Percentiles rank a stretch among this genome's conserved stretches.
Evolutionary conservation across 805 yeast species (phyloP).

Genomic region (Naumovozyma baii): DNA sequence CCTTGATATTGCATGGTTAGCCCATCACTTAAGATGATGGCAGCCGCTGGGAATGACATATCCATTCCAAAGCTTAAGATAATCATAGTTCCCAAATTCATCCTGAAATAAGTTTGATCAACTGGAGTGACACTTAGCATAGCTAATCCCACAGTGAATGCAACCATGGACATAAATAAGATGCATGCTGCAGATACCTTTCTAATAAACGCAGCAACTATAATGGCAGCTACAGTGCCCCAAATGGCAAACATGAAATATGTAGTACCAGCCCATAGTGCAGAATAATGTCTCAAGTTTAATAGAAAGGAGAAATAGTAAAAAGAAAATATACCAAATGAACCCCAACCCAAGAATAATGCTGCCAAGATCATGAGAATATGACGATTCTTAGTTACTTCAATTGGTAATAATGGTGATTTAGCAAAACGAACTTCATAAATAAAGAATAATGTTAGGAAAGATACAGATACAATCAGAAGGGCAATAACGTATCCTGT

Average conservation of each 20-base stretch:
- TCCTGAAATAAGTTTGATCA: conserved; percentile 48
- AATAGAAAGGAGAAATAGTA: conserved; percentile 47
- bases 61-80: conserved; percentile 69
- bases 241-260: conserved; percentile 38
- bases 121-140: conserved; percentile 49
- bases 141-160: conserved; percentile 45
- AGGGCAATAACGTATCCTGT: conserved; percentile 47
- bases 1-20: conserved; percentile 63
- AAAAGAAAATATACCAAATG: conserved; percentile 67
- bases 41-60: conserved; percentile 65
- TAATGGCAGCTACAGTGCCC: conserved; percentile 49
- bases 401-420: conserved; percentile 47
- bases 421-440: conserved; percentile 38
- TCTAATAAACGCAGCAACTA: conserved; percentile 40
- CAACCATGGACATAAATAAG: conserved; percentile 42
- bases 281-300: conserved; percentile 39
- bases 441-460: conserved; percentile 39
- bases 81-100: conserved; percentile 47
- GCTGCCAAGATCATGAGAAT: conserved; percentile 42
- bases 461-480: conserved; percentile 40
- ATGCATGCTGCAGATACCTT: conserved; percentile 42
- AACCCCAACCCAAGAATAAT: conserved; percentile 62
- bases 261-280: conserved; percentile 39
- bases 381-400: conserved; percentile 35
- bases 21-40: conserved; percentile 48